Conservation (phyloP, 1,284 basidiomycete species). For the Exsudoporus floridanus region DNA sequence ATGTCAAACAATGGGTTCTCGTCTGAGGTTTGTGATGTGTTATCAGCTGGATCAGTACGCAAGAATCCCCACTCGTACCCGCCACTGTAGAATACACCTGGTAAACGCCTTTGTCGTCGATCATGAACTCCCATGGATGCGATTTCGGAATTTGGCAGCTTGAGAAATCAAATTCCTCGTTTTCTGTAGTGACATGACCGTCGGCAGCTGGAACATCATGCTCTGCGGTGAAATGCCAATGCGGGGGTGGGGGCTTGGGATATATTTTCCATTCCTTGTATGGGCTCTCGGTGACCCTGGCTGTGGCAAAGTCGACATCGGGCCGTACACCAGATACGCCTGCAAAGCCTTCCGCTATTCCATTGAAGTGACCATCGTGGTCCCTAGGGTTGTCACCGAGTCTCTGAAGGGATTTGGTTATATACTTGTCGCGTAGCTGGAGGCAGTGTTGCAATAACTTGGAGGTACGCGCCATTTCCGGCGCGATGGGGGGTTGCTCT, state of each 20-base stretch:
- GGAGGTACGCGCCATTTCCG: slow-evolving; percentile 57
- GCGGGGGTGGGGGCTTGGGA: slow-evolving; percentile 86
- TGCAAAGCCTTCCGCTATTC: slow-evolving; percentile 55
- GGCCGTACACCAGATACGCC: slow-evolving; percentile 70
- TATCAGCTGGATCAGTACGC: background rate
- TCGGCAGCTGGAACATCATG: slow-evolving; percentile 50
- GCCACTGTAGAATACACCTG: slow-evolving; percentile 65
- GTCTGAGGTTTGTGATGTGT: slow-evolving; percentile 15
- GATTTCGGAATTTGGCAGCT: slow-evolving; percentile 69
- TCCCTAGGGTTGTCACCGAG: slow-evolving; percentile 91
- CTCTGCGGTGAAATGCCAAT: slow-evolving; percentile 82
- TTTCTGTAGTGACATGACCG: slow-evolving; percentile 35
- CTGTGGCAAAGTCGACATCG: slow-evolving; percentile 47
- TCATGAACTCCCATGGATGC: slow-evolving; percentile 61
- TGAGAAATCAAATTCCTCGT: slow-evolving; percentile 65
- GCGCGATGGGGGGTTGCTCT: slow-evolving; percentile 43
- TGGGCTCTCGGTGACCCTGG: slow-evolving; percentile 33
- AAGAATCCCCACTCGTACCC: slow-evolving; percentile 35
- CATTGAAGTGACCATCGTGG: slow-evolving; percentile 74
- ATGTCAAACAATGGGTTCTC: slow-evolving; percentile 72
- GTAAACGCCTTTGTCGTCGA: slow-evolving; percentile 87
- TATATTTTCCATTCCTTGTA: slow-evolving; percentile 81
- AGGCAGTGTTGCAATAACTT: slow-evolving; percentile 77
- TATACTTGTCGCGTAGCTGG: slow-evolving; percentile 90
- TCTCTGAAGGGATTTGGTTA: slow-evolving; percentile 78